phyloP scores from a whole-genome alignment of 2,329 filamentous ascomycete species.

The Diaporthe amygdali region DNA sequence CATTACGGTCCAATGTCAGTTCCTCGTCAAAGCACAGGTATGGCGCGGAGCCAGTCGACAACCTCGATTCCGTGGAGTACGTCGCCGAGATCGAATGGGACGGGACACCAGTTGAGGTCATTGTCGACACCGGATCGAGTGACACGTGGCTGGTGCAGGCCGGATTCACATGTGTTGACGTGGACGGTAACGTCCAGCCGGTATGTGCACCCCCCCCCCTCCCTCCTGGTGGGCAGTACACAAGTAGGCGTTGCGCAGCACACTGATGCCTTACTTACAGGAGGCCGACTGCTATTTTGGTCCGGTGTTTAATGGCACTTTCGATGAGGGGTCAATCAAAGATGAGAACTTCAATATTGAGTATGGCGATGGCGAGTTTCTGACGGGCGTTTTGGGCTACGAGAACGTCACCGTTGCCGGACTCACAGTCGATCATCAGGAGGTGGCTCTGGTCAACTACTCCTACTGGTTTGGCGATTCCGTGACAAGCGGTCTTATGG shows the following conservation, averaged over 20 bases:
- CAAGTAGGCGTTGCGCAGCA: too few relatives aligned
- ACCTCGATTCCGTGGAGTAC: conserved; percentile 11
- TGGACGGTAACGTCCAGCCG: background rate
- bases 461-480: conserved; percentile 50
- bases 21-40: background rate
- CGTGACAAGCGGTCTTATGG: conserved; percentile 52
- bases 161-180: conserved; percentile 22
- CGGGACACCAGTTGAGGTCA: conserved; percentile 1
- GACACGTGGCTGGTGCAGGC: conserved; percentile 21
- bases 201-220: background rate
- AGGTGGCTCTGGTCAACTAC: conserved; percentile 50
- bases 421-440: conserved; percentile 48
- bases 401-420: conserved; percentile 49
- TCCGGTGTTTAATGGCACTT: conserved; percentile 35
- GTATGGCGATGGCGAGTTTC: conserved; percentile 48
- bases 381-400: conserved; percentile 44
- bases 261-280: background rate
- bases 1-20: too few relatives aligned
- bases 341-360: conserved; percentile 47
- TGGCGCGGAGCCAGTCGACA: background rate
- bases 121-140: conserved; percentile 22
- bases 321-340: conserved; percentile 37
- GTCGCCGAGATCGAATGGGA: conserved; percentile 13
- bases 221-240: too few relatives aligned
- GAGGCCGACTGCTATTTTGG: conserved; percentile 32